These are phyloP conservation scores for Pyrenophora tritici-repentis DNA, from an alignment of 2,329 filamentous ascomycete species.

Conservation along the genomic window DNA sequence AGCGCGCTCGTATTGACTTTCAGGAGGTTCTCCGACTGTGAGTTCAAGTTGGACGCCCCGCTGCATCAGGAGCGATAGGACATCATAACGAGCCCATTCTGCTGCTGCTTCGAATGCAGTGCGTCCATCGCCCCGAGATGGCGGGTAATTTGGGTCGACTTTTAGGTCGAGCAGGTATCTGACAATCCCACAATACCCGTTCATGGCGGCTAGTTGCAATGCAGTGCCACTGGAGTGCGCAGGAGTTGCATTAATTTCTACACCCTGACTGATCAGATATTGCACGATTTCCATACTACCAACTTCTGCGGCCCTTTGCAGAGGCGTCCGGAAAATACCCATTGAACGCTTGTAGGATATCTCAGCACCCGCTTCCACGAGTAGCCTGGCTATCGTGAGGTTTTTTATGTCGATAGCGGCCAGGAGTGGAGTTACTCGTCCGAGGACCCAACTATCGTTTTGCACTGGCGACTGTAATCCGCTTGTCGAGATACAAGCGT, in stretches of 20 bases:
- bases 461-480: not conserved
- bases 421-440: not conserved
- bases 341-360: not conserved
- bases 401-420: not conserved
- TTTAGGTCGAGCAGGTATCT: not conserved
- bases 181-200: constrained; percentile 1
- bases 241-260: not conserved
- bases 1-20: not conserved
- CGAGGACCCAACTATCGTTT: not conserved
- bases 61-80: constrained; percentile 3
- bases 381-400: not conserved
- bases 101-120: constrained; percentile 13
- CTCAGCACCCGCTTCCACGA: too few species aligned
- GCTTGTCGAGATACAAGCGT: not conserved
- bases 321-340: not conserved
- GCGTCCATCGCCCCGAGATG: not conserved
- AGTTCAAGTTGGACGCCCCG: not conserved
- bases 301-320: not conserved
- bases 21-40: not conserved
- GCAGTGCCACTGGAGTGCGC: constrained; percentile 1
- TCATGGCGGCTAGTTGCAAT: constrained; percentile 8
- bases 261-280: not conserved
- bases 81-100: constrained; percentile 9
- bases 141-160: constrained; percentile 3
- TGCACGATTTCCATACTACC: not conserved